phyloP scores from a whole-genome alignment of 176 grass and related monocot species.

The Aegilops sharonensis region DNA sequence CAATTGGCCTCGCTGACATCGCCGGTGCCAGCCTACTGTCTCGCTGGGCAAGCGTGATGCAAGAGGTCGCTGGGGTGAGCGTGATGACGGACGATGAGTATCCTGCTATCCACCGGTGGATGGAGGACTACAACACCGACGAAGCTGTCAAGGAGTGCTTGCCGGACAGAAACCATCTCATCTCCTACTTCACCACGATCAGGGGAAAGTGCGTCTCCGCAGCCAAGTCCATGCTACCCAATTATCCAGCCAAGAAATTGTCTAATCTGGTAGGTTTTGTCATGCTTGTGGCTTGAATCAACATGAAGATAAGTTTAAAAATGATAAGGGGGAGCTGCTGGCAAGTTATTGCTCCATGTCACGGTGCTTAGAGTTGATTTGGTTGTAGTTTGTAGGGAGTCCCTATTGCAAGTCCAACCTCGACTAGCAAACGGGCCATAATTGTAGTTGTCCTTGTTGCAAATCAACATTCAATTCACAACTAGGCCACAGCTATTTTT shows the following conservation, averaged over 20 bases:
- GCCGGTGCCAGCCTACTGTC: not conserved
- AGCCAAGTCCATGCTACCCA: not conserved
- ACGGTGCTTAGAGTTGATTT: not conserved
- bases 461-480: too few species aligned
- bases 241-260: not conserved
- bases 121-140: not conserved
- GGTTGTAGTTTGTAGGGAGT: too few species aligned
- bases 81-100: not conserved
- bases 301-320: not conserved
- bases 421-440: too few species aligned
- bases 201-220: too few species aligned
- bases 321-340: not conserved
- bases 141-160: slow-evolving; percentile 38
- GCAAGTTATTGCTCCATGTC: not conserved
- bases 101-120: too few species aligned
- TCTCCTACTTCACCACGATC: too few species aligned
- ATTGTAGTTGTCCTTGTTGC: too few species aligned
- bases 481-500: too few species aligned
- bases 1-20: too few species aligned
- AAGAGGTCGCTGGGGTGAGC: not conserved
- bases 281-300: not conserved
- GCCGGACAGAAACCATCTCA: not conserved
- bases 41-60: not conserved
- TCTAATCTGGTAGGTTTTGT: not conserved
- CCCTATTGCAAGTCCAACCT: too few species aligned